These are phyloP conservation scores for Fomitopsis pinicola DNA, from an alignment of 1,284 basidiomycete species.

Conservation along the genomic window DNA sequence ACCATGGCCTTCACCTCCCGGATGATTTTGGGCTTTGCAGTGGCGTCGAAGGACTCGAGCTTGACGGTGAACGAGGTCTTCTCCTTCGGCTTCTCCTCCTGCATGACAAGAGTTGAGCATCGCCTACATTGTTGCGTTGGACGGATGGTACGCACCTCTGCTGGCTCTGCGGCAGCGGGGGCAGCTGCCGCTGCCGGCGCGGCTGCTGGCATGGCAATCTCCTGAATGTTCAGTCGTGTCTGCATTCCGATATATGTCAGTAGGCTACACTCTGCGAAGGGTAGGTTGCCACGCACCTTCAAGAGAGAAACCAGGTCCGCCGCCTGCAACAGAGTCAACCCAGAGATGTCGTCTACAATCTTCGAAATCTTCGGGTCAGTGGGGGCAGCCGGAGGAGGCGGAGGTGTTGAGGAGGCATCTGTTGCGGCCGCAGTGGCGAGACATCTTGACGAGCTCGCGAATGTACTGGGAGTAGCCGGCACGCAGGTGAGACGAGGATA, in stretches of 20 bases:
- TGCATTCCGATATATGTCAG: slow-evolving; percentile 27
- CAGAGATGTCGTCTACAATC: slow-evolving; percentile 94
- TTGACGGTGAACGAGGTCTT: slow-evolving; percentile 98
- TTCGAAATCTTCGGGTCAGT: slow-evolving; percentile 72
- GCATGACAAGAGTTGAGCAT: neutral
- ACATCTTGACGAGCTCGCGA: slow-evolving; percentile 27
- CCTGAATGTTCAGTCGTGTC: slow-evolving; percentile 95
- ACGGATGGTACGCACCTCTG: slow-evolving; percentile 44
- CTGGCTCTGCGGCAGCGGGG: slow-evolving; percentile 59
- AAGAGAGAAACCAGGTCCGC: slow-evolving; percentile 92
- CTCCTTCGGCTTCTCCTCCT: slow-evolving; percentile 94
- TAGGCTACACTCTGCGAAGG: neutral
- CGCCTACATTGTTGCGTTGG: neutral
- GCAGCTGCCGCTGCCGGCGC: slow-evolving; percentile 59
- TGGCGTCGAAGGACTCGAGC: slow-evolving; percentile 88
- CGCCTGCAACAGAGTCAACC: slow-evolving; percentile 89
- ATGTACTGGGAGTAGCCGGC: slow-evolving; percentile 11
- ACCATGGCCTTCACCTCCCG: slow-evolving; percentile 96
- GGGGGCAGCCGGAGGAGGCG: slow-evolving; percentile 33
- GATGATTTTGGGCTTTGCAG: slow-evolving; percentile 95
- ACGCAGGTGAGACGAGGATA: neutral
- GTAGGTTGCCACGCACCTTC: slow-evolving; percentile 57
- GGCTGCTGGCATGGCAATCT: slow-evolving; percentile 91
- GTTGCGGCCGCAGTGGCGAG: slow-evolving; percentile 40
- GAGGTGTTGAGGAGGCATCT: slow-evolving; percentile 35